Conservation (phyloP, 164 flowering plant genomes). For the Umbilicus rupestris region DNA sequence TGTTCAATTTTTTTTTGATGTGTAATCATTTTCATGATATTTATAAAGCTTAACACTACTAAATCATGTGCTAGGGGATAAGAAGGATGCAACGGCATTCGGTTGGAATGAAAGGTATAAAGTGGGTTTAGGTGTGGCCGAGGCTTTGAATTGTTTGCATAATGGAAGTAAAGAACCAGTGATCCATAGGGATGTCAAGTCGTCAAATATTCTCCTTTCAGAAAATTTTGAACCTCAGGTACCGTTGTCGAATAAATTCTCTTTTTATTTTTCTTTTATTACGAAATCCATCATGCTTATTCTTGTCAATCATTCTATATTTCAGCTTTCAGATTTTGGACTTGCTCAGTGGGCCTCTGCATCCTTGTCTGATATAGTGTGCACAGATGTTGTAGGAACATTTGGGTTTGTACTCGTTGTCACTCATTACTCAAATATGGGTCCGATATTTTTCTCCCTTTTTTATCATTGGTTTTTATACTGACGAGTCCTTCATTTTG, state of each 20-base stretch:
- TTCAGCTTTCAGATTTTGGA: constrained; percentile 94
- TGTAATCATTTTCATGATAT: background rate
- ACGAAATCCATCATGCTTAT: background rate
- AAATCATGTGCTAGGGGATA: constrained; percentile 26
- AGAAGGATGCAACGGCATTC: constrained; percentile 33
- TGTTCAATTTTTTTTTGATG: background rate
- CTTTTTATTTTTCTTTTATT: background rate
- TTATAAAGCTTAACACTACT: background rate
- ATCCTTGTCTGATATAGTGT: constrained; percentile 50
- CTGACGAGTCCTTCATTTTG: background rate
- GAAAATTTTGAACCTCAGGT: constrained; percentile 86
- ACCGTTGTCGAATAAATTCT: background rate
- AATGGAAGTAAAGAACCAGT: constrained; percentile 42
- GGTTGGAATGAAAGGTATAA: constrained; percentile 77
- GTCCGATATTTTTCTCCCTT: background rate
- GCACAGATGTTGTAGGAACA: constrained; percentile 89
- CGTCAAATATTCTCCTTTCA: constrained; percentile 78
- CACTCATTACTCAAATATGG: background rate
- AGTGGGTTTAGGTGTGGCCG: constrained; percentile 87
- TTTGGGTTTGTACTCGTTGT: constrained; percentile 59
- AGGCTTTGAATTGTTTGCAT: constrained; percentile 84
- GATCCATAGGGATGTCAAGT: constrained; percentile 94
- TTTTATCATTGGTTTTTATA: background rate
- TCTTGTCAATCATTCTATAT: constrained; percentile 8
- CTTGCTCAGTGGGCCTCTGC: constrained; percentile 78